Conservation (phyloP, 2,329 filamentous ascomycete species). For the Pseudocercospora cruenta region DNA sequence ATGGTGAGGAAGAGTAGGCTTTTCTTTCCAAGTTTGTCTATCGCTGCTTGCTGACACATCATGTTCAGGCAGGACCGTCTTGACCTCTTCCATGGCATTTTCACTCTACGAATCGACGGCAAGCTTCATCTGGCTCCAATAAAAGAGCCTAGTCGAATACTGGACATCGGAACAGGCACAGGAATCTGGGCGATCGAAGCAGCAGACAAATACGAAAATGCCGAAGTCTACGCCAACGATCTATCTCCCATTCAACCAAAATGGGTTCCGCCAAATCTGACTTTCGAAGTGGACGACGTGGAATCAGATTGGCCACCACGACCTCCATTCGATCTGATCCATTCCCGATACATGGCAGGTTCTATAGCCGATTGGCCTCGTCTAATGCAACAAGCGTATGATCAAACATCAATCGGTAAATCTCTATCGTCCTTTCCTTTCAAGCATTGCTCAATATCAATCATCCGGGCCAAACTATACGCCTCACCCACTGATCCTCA, state of each 20-base stretch:
- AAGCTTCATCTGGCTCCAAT: constrained; percentile 20
- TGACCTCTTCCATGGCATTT: constrained; percentile 51
- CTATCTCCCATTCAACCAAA: constrained; percentile 39
- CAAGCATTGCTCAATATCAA: too few relatives aligned
- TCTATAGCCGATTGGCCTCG: constrained; percentile 49
- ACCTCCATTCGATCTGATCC: constrained; percentile 47
- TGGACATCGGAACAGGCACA: constrained; percentile 50
- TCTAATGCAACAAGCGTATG: constrained; percentile 13
- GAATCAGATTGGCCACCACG: constrained; percentile 14
- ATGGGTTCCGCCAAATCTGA: constrained; percentile 31
- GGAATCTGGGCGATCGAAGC: constrained; percentile 45
- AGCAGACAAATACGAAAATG: constrained; percentile 33
- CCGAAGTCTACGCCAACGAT: constrained; percentile 44
- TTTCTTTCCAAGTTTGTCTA: too few relatives aligned
- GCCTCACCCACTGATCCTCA: too few relatives aligned
- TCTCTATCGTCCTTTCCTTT: background rate
- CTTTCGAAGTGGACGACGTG: constrained; percentile 33
- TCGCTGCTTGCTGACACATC: too few relatives aligned
- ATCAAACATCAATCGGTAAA: constrained; percentile 13
- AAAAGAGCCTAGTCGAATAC: constrained; percentile 27
- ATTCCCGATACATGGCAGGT: constrained; percentile 50
- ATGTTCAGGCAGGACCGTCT: constrained; percentile 31
- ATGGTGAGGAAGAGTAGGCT: constrained; percentile 30
- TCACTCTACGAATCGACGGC: constrained; percentile 37
- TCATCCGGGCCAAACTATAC: too few relatives aligned